A percentile compares a stretch with the other conserved stretches of the same genome.
Evolutionary conservation across 1,284 basidiomycete species (phyloP).

Genomic region (Leccinum insolens): DNA sequence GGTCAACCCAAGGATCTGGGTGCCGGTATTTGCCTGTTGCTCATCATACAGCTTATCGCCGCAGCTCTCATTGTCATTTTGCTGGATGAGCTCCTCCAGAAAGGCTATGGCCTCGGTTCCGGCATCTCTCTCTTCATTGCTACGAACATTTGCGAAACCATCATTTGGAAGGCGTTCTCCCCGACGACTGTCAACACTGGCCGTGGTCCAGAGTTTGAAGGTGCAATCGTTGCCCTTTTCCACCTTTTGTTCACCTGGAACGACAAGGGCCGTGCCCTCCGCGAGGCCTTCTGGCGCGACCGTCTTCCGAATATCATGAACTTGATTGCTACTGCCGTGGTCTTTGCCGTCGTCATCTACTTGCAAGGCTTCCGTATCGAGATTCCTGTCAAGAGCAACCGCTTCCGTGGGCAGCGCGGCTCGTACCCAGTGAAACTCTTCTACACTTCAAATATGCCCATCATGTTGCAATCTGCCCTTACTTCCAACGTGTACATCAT

Average conservation of each 20-base stretch:
- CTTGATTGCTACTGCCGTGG: constrained; percentile 87
- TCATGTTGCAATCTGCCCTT: constrained; percentile 97
- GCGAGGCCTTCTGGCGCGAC: constrained; percentile 98
- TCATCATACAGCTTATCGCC: constrained; percentile 94
- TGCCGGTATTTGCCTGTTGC: constrained; percentile 92
- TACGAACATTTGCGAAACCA: constrained; percentile 99
- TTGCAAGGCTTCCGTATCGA: constrained; percentile 99
- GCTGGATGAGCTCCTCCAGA: constrained; percentile 97
- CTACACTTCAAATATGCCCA: constrained; percentile 99
- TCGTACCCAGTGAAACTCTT: constrained; percentile 98
- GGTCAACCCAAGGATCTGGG: constrained; percentile 94
- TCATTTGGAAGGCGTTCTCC: constrained; percentile 99
- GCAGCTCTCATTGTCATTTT: constrained; percentile 97
- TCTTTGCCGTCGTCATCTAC: constrained; percentile 97
- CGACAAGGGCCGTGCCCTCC: constrained; percentile 95
- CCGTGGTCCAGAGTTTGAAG: constrained; percentile 97
- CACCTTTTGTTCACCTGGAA: constrained; percentile 98
- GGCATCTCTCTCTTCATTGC: constrained; percentile 99
- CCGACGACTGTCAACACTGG: constrained; percentile 99
- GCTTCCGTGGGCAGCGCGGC: constrained; percentile 93
- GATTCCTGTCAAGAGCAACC: constrained; percentile 97
- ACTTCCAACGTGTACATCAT: constrained; percentile 97
- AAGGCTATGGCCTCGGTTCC: constrained; percentile 98
- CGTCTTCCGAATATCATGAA: constrained; percentile 98
- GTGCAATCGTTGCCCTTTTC: constrained; percentile 95